Evolutionary conservation across 331 rosid genomes (phyloP).

Genomic region (Malus hybrid): DNA sequence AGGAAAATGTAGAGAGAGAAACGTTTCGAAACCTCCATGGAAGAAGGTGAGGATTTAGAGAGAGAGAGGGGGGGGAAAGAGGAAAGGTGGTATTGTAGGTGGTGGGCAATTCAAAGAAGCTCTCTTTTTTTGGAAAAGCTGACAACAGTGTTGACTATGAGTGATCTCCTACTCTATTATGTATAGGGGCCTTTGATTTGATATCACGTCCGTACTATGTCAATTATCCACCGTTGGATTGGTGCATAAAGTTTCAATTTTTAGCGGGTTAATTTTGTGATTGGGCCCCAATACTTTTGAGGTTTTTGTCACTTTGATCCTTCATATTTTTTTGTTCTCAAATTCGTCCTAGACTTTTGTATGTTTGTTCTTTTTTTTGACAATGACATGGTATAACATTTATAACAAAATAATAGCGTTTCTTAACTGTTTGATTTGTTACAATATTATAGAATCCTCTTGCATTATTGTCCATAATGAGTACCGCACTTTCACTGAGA

Average conservation of each 20-base stretch:
- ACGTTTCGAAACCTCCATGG: constrained; percentile 43
- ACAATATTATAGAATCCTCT: too few relatives aligned
- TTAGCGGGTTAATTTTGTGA: constrained; percentile 4
- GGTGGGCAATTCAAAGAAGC: constrained; percentile 28
- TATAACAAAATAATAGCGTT: too few relatives aligned
- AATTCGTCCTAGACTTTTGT: too few relatives aligned
- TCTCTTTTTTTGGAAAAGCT: constrained; percentile 51
- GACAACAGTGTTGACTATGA: constrained; percentile 60
- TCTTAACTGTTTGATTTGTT: too few relatives aligned
- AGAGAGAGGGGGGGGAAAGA: constrained; percentile 6
- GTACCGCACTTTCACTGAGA: too few relatives aligned
- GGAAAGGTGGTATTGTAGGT: constrained; percentile 9
- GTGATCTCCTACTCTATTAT: constrained; percentile 2
- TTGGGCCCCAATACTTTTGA: too few relatives aligned
- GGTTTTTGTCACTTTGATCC: too few relatives aligned
- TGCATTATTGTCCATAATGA: too few relatives aligned
- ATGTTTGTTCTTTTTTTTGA: too few relatives aligned
- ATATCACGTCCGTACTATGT: neutral
- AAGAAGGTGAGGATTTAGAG: constrained; percentile 13
- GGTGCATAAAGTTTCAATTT: neutral
- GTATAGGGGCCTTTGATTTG: constrained; percentile 41
- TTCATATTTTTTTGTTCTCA: too few relatives aligned
- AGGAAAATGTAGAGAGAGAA: constrained; percentile 31
- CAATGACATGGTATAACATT: too few relatives aligned
- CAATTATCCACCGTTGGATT: neutral